phyloP scores from a whole-genome alignment of 2,329 filamentous ascomycete genomes.

The Fusarium protoensiforme region DNA sequence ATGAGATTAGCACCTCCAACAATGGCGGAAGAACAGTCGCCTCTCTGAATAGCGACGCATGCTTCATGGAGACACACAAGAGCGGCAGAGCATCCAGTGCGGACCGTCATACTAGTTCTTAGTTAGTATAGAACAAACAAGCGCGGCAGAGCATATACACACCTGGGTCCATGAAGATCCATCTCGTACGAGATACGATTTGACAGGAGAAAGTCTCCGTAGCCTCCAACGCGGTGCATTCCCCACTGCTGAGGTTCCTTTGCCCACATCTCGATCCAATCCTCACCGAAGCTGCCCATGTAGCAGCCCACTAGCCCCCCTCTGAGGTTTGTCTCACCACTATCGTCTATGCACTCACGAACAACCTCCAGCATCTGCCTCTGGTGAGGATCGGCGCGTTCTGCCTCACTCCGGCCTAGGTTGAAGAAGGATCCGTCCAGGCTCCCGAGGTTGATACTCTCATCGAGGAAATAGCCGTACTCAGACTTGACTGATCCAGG shows the following conservation, averaged over 20 bases:
- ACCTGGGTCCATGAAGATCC: conserved; percentile 62
- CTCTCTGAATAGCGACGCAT: conserved; percentile 40
- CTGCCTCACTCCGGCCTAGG: conserved; percentile 43
- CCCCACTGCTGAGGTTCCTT: conserved; percentile 36
- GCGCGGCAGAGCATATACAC: background rate
- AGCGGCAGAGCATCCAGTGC: conserved; percentile 50
- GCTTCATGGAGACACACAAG: conserved; percentile 48
- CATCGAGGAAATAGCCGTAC: conserved; percentile 47
- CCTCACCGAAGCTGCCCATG: conserved; percentile 48
- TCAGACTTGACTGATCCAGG: conserved; percentile 32
- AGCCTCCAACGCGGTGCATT: conserved; percentile 37
- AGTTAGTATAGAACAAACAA: background rate
- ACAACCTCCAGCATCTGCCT: conserved; percentile 50
- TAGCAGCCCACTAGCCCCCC: conserved; percentile 49
- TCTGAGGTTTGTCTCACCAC: conserved; percentile 44
- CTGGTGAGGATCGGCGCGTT: conserved; percentile 51
- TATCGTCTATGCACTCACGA: conserved; percentile 49
- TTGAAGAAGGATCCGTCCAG: conserved; percentile 45
- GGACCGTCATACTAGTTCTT: conserved; percentile 43
- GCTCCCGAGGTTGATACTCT: conserved; percentile 36
- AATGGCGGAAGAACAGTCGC: conserved; percentile 44
- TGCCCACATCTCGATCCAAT: conserved; percentile 43
- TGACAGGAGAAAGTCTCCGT: conserved; percentile 41
- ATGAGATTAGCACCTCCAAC: conserved; percentile 50
- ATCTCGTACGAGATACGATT: conserved; percentile 47